A percentile compares a stretch with the other conserved stretches of the same genome.
Conservation (phyloP, 1,139 yeast genomes). For the Sugiyamaella sp. region DNA sequence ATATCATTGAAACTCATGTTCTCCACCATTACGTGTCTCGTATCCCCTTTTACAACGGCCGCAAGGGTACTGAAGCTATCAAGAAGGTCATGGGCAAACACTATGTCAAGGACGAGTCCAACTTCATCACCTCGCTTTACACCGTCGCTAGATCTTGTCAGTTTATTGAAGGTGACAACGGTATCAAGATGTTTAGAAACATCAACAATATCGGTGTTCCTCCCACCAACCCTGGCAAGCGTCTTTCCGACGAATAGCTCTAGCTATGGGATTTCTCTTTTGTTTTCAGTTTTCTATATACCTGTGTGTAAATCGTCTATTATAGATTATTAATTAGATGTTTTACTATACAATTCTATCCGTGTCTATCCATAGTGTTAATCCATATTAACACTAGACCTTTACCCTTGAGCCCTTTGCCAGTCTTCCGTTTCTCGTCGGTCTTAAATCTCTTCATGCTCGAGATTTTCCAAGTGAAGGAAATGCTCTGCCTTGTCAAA, state of each 20-base stretch:
- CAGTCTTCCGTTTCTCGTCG: not conserved
- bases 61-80: constrained; percentile 78
- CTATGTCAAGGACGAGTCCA: constrained; percentile 66
- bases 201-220: constrained; percentile 57
- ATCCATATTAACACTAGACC: no score
- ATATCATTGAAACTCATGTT: constrained; percentile 87
- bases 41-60: constrained; percentile 84
- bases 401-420: no score
- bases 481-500: constrained; percentile 43
- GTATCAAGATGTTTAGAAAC: constrained; percentile 78
- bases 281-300: constrained; percentile 18
- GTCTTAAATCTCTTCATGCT: constrained; percentile 29
- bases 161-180: constrained; percentile 80
- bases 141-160: constrained; percentile 72
- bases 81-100: constrained; percentile 82
- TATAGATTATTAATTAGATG: constrained; percentile 9
- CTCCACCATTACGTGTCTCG: constrained; percentile 83
- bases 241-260: constrained; percentile 25
- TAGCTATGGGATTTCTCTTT: constrained; percentile 6
- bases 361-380: no score
- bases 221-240: constrained; percentile 30
- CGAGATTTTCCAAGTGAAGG: constrained; percentile 42
- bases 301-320: not conserved
- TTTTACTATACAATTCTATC: not conserved
- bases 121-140: constrained; percentile 77